Conservation (phyloP, 148 eudicot species). For the Euryodendron excelsum region DNA sequence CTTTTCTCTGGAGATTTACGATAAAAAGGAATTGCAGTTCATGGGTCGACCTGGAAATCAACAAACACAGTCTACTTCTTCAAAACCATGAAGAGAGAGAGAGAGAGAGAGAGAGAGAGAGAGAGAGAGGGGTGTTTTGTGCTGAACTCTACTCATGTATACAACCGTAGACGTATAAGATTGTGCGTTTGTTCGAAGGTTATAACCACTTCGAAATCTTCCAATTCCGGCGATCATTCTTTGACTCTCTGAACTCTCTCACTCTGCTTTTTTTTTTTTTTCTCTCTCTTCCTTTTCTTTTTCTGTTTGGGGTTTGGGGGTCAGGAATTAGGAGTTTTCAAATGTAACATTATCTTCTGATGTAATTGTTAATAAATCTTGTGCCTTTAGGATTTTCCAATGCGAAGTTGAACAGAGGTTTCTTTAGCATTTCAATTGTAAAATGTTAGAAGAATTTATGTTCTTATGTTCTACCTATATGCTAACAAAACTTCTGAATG, state of each 20-base stretch:
- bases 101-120: background rate
- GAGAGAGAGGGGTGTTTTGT: too few species aligned
- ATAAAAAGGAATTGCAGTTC: conserved; percentile 31
- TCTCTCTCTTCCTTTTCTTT: too few species aligned
- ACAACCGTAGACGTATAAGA: too few species aligned
- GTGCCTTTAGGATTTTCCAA: background rate
- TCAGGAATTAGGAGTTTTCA: background rate
- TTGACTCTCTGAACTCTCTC: too few species aligned
- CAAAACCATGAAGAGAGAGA: background rate
- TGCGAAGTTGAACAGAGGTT: background rate
- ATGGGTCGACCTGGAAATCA: conserved; percentile 29
- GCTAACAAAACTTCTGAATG: too few species aligned
- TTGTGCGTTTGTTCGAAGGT: too few species aligned
- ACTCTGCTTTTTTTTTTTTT: background rate
- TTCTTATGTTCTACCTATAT: too few species aligned
- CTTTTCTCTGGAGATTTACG: conserved; percentile 33
- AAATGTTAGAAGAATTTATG: background rate
- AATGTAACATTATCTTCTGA: background rate
- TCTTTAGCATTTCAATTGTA: background rate
- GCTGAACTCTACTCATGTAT: too few species aligned
- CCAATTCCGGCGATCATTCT: too few species aligned
- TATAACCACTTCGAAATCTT: too few species aligned
- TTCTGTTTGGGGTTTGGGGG: background rate
- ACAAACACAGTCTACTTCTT: conserved; percentile 3
- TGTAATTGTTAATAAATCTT: background rate